Percentiles rank a stretch among this genome's conserved stretches.
These are phyloP conservation scores for Conticribra guillardii DNA, from an alignment of 108 stramenopile species.

Conservation along the genomic window DNA sequence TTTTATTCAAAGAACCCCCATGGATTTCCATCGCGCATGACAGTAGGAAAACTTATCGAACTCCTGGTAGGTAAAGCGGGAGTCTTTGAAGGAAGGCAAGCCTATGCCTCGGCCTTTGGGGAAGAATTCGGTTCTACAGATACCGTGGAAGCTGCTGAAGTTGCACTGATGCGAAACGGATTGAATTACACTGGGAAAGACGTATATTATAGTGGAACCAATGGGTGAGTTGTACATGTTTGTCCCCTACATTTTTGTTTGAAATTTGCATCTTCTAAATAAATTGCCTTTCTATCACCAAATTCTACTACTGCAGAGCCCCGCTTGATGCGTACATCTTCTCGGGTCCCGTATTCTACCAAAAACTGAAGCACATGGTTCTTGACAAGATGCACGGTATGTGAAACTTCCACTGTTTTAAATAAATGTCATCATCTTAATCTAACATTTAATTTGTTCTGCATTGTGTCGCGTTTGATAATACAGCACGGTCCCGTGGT, in stretches of 20 bases:
- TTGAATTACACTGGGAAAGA: slow-evolving; percentile 98
- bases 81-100: slow-evolving; percentile 91
- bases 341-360: slow-evolving; percentile 98
- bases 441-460: neutral
- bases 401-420: too few relatives aligned
- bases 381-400: slow-evolving; percentile 96
- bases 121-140: slow-evolving; percentile 96
- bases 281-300: too few relatives aligned
- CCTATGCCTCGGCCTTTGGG: slow-evolving; percentile 97
- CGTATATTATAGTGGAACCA: slow-evolving; percentile 92
- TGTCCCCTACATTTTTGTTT: slow-evolving; percentile 29
- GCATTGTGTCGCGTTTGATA: neutral
- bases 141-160: slow-evolving; percentile 80
- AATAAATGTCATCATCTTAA: neutral
- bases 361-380: slow-evolving; percentile 99
- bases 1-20: slow-evolving; percentile 86
- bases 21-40: slow-evolving; percentile 99
- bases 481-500: slow-evolving; percentile 90
- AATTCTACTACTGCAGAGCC: neutral
- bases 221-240: slow-evolving; percentile 82
- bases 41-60: slow-evolving; percentile 99
- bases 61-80: slow-evolving; percentile 96
- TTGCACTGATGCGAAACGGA: slow-evolving; percentile 93
- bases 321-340: slow-evolving; percentile 89
- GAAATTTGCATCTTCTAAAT: neutral